Evolutionary conservation across 2,329 filamentous ascomycete genomes (phyloP).

Genomic region (Berkeleyomyces basicola): DNA sequence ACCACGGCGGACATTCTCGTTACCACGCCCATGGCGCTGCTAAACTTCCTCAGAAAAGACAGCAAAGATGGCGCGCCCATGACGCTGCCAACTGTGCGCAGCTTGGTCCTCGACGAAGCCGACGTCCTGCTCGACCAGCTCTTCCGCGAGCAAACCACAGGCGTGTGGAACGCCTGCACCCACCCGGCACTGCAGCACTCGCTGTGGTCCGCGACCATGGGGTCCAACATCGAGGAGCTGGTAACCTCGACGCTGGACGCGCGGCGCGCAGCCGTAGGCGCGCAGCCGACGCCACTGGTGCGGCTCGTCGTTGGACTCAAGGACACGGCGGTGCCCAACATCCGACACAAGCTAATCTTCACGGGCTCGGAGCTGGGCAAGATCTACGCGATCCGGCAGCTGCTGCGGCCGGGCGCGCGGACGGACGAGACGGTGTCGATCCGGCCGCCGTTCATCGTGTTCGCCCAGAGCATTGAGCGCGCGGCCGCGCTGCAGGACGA

Average conservation of each 20-base stretch:
- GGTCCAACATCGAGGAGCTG: constrained; percentile 74
- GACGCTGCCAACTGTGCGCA: constrained; percentile 49
- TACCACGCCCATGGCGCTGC: constrained; percentile 41
- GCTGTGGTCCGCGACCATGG: constrained; percentile 95
- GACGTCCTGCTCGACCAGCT: constrained; percentile 85
- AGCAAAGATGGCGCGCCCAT: constrained; percentile 26
- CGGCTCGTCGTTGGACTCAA: constrained; percentile 91
- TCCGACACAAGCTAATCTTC: constrained; percentile 77
- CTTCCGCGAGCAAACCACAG: constrained; percentile 75
- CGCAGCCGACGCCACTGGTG: constrained; percentile 38
- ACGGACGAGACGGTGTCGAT: constrained; percentile 39
- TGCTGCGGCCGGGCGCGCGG: constrained; percentile 54
- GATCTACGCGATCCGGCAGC: constrained; percentile 73
- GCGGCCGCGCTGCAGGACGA: constrained; percentile 78
- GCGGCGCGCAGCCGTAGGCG: constrained; percentile 20
- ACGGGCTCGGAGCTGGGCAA: constrained; percentile 89
- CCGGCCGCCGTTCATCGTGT: constrained; percentile 81
- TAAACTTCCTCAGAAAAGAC: constrained; percentile 47
- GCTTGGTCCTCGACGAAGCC: constrained; percentile 78
- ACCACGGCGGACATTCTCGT: constrained; percentile 24
- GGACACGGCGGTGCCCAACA: constrained; percentile 85
- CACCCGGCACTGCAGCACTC: constrained; percentile 54
- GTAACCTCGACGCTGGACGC: constrained; percentile 49
- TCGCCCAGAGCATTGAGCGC: constrained; percentile 88
- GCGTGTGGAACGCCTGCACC: constrained; percentile 66